A percentile compares a stretch with the other conserved stretches of the same genome.
Evolutionary conservation across 2,329 filamentous ascomycete genomes (phyloP).

Genomic region (Xylaria sp.): DNA sequence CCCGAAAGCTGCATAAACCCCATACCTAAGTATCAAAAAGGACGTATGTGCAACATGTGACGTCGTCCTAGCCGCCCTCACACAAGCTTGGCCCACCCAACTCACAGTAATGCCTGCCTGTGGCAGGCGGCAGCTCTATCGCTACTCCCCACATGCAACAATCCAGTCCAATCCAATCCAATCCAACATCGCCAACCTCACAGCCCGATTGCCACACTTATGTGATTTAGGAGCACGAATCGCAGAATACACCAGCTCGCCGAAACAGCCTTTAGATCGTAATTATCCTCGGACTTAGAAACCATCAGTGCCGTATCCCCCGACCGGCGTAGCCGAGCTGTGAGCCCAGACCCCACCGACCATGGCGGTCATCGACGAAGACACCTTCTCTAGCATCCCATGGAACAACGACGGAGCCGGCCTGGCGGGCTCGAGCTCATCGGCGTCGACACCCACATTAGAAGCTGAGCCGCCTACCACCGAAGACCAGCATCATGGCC

Average conservation of each 20-base stretch:
- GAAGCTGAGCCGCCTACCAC: conserved; percentile 34
- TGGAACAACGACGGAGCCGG: conserved; percentile 64
- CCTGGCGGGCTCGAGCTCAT: conserved; percentile 28
- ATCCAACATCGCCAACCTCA: conserved; percentile 19
- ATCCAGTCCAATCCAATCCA: conserved; percentile 19
- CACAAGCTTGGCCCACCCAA: not conserved
- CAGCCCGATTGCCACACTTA: conserved; percentile 4
- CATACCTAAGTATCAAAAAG: not conserved
- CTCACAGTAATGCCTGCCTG: not conserved
- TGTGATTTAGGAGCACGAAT: conserved; percentile 3
- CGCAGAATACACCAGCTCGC: not conserved
- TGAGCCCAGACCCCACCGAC: conserved; percentile 19
- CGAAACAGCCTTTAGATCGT: not conserved
- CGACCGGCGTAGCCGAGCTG: not conserved
- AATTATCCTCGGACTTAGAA: not conserved
- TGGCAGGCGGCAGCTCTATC: conserved; percentile 9
- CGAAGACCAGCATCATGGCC: conserved; percentile 46
- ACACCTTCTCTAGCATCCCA: conserved; percentile 80
- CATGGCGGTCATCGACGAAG: conserved; percentile 57
- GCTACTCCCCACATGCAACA: conserved; percentile 12
- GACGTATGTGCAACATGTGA: conserved; percentile 19
- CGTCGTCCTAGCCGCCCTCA: conserved; percentile 12
- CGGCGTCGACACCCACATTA: conserved; percentile 27
- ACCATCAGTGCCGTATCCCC: not conserved
- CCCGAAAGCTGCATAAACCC: conserved; percentile 9